phyloP scores from a whole-genome alignment of 2,329 filamentous ascomycete species.

The Capronia epimyces region DNA sequence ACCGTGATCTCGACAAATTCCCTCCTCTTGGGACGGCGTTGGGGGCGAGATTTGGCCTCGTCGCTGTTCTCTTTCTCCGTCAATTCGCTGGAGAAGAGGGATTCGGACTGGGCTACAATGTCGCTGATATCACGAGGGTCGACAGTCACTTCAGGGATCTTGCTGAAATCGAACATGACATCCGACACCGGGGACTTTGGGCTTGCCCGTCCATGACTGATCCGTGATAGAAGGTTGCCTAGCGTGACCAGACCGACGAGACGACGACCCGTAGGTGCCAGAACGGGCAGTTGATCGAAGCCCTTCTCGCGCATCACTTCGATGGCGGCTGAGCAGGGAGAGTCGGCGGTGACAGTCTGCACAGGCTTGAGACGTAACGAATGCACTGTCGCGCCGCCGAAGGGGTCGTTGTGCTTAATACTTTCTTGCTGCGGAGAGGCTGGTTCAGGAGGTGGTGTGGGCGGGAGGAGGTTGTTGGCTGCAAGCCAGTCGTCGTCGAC shows the following conservation, averaged over 20 bases:
- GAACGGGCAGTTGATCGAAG: constrained; percentile 94
- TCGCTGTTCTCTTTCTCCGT: constrained; percentile 19
- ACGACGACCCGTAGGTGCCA: constrained; percentile 60
- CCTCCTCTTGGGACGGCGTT: constrained; percentile 39
- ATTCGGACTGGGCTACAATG: constrained; percentile 9
- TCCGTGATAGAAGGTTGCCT: constrained; percentile 86
- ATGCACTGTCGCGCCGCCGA: constrained; percentile 71
- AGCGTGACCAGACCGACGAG: constrained; percentile 91
- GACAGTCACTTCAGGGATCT: constrained; percentile 83
- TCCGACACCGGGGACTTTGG: constrained; percentile 69
- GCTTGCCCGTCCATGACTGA: constrained; percentile 74
- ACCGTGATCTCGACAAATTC: constrained; percentile 92
- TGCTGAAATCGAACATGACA: constrained; percentile 95
- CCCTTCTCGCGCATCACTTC: constrained; percentile 98
- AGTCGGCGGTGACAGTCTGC: constrained; percentile 68
- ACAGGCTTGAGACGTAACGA: constrained; percentile 88
- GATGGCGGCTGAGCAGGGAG: constrained; percentile 76
- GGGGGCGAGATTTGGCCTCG: constrained; percentile 2
- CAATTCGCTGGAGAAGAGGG: not conserved
- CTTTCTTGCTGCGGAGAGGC: constrained; percentile 35
- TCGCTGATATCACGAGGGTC: constrained; percentile 63
- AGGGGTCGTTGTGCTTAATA: constrained; percentile 56
- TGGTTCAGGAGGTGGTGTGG: constrained; percentile 46
- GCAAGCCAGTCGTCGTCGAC: constrained; percentile 98
- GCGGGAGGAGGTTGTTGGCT: constrained; percentile 82